phyloP scores from a whole-genome alignment of 2,329 filamentous ascomycete genomes.

The Neonectria neomacrospora region DNA sequence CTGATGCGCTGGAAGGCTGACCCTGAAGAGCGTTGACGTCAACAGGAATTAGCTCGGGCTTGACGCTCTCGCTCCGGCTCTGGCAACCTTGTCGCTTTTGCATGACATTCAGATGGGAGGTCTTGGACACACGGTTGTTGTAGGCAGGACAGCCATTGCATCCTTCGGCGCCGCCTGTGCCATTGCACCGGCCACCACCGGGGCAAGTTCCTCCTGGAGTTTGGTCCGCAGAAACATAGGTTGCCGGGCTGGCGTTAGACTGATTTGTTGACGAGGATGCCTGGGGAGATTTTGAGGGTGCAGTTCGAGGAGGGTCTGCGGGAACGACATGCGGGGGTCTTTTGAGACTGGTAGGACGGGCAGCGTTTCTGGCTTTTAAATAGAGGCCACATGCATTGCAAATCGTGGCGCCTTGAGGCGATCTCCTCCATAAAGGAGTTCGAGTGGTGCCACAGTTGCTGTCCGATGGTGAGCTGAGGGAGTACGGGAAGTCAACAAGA shows the following conservation, averaged over 20 bases:
- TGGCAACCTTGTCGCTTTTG: constrained; percentile 56
- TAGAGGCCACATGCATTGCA: constrained; percentile 98
- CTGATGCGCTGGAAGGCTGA: constrained; percentile 48
- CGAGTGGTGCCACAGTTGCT: constrained; percentile 96
- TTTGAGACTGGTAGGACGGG: constrained; percentile 90
- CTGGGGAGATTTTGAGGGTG: constrained; percentile 52
- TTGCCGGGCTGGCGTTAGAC: constrained; percentile 63
- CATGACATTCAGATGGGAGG: constrained; percentile 74
- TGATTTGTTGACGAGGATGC: constrained; percentile 54
- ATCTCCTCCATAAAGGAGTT: constrained; percentile 94
- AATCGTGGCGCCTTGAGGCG: constrained; percentile 91
- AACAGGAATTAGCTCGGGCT: constrained; percentile 46
- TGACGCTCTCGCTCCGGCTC: constrained; percentile 39
- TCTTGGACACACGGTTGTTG: constrained; percentile 96
- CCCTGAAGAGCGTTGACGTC: constrained; percentile 50
- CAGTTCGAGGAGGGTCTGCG: constrained; percentile 56
- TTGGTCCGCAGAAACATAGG: constrained; percentile 81
- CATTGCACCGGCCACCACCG: constrained; percentile 93
- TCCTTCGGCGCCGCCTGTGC: constrained; percentile 92
- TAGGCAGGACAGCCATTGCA: constrained; percentile 97
- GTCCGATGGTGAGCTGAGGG: constrained; percentile 13
- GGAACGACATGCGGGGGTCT: constrained; percentile 69
- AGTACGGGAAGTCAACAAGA: background rate
- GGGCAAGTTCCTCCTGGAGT: constrained; percentile 88
- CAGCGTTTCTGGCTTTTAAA: constrained; percentile 90